A percentile compares a stretch with the other conserved stretches of the same genome.
Conservation (phyloP, 257 asterid species). For the Henckelia pumila region DNA sequence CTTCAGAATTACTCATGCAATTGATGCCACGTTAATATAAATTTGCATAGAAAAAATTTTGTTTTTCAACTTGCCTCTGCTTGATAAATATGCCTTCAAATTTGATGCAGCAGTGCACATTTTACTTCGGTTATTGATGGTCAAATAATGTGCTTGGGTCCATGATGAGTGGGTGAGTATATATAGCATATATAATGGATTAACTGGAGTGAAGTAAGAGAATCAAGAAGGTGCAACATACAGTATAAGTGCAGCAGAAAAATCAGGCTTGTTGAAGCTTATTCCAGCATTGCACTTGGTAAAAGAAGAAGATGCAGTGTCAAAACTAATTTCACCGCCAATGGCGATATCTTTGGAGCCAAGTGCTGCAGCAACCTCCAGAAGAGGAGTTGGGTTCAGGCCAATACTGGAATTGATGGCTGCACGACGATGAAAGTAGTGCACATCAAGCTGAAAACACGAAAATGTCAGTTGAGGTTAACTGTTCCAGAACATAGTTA, state of each 20-base stretch:
- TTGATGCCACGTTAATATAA: background rate
- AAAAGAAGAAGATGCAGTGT: conserved; percentile 70
- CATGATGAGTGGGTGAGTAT: background rate
- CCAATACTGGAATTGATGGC: conserved; percentile 80
- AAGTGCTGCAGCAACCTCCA: conserved; percentile 73
- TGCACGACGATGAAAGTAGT: conserved; percentile 61
- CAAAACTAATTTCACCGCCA: conserved; percentile 79
- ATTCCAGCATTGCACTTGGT: conserved; percentile 77
- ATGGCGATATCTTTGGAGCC: conserved; percentile 61
- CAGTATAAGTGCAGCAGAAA: conserved; percentile 72
- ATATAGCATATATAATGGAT: background rate
- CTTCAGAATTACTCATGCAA: background rate
- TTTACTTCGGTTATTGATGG: background rate
- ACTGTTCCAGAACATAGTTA: background rate
- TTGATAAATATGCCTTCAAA: background rate
- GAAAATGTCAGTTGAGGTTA: conserved; percentile 13
- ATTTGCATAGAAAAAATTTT: background rate
- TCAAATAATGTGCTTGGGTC: background rate
- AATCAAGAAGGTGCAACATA: conserved; percentile 31
- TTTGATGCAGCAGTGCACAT: background rate
- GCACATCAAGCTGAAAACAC: conserved; percentile 70
- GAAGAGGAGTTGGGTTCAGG: conserved; percentile 67
- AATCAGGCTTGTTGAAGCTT: conserved; percentile 71
- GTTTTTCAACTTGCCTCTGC: no score
- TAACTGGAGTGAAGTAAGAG: background rate